phyloP scores from a whole-genome alignment of 2,329 filamentous ascomycete species.

The Fusarium hainanense region DNA sequence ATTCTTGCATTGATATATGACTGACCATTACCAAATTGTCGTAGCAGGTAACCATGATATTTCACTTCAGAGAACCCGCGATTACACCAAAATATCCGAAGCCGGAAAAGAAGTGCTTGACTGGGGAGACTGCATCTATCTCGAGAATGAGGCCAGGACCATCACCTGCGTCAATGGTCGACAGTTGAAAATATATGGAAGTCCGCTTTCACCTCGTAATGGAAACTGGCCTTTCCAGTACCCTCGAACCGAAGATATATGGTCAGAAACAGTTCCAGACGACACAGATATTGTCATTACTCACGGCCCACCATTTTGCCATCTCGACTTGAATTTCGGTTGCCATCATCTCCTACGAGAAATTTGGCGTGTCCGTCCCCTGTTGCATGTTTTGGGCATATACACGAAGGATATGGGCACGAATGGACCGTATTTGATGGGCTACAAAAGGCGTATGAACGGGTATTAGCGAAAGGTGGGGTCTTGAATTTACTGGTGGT shows the following conservation, averaged over 20 bases:
- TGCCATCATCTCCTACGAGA: conserved; percentile 53
- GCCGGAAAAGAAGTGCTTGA: conserved; percentile 18
- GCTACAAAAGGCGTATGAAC: conserved; percentile 43
- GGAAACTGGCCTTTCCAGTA: conserved; percentile 59
- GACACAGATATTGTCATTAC: conserved; percentile 54
- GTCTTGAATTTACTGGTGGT: conserved; percentile 7
- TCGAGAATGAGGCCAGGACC: conserved; percentile 35
- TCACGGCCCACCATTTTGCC: conserved; percentile 51
- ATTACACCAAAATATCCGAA: background rate
- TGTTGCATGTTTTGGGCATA: conserved; percentile 72
- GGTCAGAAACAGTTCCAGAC: conserved; percentile 39
- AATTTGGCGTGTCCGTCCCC: conserved; percentile 66
- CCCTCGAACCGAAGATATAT: conserved; percentile 45
- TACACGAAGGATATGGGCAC: conserved; percentile 65
- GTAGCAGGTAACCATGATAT: conserved; percentile 61
- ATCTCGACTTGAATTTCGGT: conserved; percentile 52
- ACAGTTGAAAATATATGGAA: conserved; percentile 45
- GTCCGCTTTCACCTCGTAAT: conserved; percentile 48
- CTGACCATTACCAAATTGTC: conserved; percentile 46
- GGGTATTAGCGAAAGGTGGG: background rate
- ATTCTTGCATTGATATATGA: background rate
- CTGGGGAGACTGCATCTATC: conserved; percentile 44
- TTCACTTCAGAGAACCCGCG: conserved; percentile 42
- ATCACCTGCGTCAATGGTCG: conserved; percentile 45
- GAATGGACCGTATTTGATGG: conserved; percentile 48